Conservation (phyloP, 495 filamentous ascomycete genomes). For the Aspergillus egyptiacus region DNA sequence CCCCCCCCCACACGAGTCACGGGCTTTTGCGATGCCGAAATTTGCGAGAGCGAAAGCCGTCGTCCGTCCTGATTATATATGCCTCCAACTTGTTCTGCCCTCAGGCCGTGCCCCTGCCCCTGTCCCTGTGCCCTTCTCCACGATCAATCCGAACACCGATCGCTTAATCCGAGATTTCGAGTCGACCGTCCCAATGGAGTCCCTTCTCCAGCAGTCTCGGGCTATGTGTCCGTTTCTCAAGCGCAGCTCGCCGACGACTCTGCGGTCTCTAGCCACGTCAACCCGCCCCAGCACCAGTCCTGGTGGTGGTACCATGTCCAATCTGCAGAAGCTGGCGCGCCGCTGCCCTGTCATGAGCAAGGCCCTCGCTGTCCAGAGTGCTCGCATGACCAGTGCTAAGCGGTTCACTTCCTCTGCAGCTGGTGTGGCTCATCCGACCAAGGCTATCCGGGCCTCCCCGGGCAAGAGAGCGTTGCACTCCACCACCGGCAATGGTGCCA, state of each 20-base stretch:
- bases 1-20: not conserved
- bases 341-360: constrained; percentile 99
- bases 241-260: constrained; percentile 81
- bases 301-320: constrained; percentile 90
- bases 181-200: constrained; percentile 61
- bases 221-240: constrained; percentile 95
- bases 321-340: constrained; percentile 87
- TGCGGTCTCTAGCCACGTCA: constrained; percentile 83
- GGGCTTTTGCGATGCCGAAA: not conserved
- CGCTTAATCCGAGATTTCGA: constrained; percentile 8
- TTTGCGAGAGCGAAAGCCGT: not conserved
- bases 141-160: too few species aligned
- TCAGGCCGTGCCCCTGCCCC: not conserved
- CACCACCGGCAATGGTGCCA: constrained; percentile 64
- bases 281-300: constrained; percentile 61
- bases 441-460: constrained; percentile 28
- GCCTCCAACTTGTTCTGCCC: too few species aligned
- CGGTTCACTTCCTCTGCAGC: constrained; percentile 40
- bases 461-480: constrained; percentile 76
- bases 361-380: constrained; percentile 84
- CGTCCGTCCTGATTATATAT: not conserved
- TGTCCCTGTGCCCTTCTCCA: not conserved
- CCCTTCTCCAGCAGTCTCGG: constrained; percentile 87
- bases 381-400: constrained; percentile 46
- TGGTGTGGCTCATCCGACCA: constrained; percentile 30